Evolutionary conservation across 192 early-diverging fungal species (phyloP), one percentile per base, ranked within the genome.

Genomic region (Gryganskiella cystojenkinii): DNA sequence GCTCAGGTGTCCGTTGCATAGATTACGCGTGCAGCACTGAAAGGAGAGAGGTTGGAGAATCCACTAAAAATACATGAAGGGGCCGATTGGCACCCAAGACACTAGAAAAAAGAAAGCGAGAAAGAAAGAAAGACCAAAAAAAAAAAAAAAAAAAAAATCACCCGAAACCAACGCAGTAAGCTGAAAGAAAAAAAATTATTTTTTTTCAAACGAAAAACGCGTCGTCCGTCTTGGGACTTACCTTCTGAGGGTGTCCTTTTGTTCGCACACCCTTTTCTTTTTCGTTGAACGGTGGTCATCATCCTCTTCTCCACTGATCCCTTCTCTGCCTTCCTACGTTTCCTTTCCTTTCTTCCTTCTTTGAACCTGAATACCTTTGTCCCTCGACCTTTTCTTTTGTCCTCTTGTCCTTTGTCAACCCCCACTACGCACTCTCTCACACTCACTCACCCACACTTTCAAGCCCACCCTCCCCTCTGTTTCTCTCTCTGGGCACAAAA

Each of bases 141-240:
- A 33, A 22, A 57, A 34, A 37, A 37, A 61, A n/a, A 61, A 55
- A 46, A 25, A n/a, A n/a, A n/a, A n/a, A n/a, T n/a, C n/a, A n/a
- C 5, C 37, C 37, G 37, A 40, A 40, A 40, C 37, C 37, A 40
- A 40, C 7, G 37, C 37, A 40, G 37, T 40, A 40, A 40, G 7
- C 37, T 9, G 13, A 13, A 5, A 40, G 37, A 40, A 9, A 9
- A 9, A 9, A 9, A 9, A 9, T 40, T 40, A 5, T 40, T 40
- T 40, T 40, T 40, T 40, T 40, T 40, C 13, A 40, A n/a, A n/a
- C n/a, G n/a, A n/a, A 9, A 13, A 13, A 40, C 37, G 37, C 37
- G 37, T 40, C 37, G 37, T 40, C 7, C 37, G 5, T 40, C 7
- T 13, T 40, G 5, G 5, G 37, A 5, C 5, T 56, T 20, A 10